Base-by-base conservation (phyloP, 1,139 yeast species). In the Debaryomyces coudertii region DNA sequence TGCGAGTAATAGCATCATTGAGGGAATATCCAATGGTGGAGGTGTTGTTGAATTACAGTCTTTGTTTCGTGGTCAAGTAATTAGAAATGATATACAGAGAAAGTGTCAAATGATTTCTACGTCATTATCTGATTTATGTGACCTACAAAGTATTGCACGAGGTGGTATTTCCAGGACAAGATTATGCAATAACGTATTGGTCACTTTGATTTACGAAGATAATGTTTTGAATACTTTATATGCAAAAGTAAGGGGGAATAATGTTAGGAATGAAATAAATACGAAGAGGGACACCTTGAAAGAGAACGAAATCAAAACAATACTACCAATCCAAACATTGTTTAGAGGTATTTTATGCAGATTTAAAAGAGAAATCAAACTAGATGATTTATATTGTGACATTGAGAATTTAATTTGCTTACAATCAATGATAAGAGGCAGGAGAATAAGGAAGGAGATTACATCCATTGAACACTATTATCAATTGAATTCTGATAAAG, bases 381-480 rank as follows among this genome's bases (percentile, higher is more conserved):
- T 75, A 31, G 89, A 83, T 44, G 87, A 82, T 48, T 56, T 82
- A 12, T 80, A 80, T 46, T 76, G 71, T 15, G 69, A 76, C 36
- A 58, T 73, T 12, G 65, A 58, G 1, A 51, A 59, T 0, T 60
- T 84, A 7, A 68, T 77, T 9, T 57, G 48, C 0, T 58, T 86
- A 2, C 93, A 86, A 57, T 65, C 85, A 1, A 49, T 63, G 1
- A 57, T 73, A 3, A 69, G 90, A 43, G 88, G 86, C 1, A 55
- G 51, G 8, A 50, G 63, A 2, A 57, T 70, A 0, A 70, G 88
- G 42, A 58, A 58, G 4, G 57, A 60, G 11, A 57, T 74, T 40
- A 53, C 56, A 2, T 70, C 71, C 1, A 73, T 83, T 54, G 69
- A 73, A 53, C 63, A 64, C 2, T 77, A 84, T 63, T 93, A 89